Percentiles rank a stretch among this genome's conserved stretches.
Evolutionary conservation across 768 basidiomycete genomes (phyloP).

Genomic region (Tulasnella sp.): DNA sequence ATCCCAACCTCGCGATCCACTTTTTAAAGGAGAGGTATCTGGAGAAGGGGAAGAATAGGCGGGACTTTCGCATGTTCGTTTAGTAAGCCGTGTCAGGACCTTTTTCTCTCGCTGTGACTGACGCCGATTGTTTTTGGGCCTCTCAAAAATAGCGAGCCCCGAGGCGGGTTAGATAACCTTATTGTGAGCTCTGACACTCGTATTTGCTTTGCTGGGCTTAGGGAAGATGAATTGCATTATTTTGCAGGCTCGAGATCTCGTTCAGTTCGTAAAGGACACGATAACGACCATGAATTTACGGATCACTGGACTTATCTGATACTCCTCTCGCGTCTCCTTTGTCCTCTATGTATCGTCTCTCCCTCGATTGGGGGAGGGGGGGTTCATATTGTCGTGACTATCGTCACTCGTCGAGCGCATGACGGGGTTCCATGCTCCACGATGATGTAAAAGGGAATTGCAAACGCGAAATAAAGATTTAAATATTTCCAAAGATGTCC

Average conservation of each 20-base stretch:
- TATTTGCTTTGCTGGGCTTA: not conserved
- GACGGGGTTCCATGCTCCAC: not conserved
- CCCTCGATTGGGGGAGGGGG: too few relatives aligned
- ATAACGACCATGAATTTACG: too few relatives aligned
- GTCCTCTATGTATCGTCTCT: too few relatives aligned
- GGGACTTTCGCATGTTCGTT: too few relatives aligned
- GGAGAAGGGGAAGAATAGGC: slow-evolving; percentile 86
- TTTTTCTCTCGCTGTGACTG: not conserved
- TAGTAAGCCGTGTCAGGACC: slow-evolving; percentile 37
- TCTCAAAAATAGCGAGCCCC: slow-evolving; percentile 40
- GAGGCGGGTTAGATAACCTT: slow-evolving; percentile 81
- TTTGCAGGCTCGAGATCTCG: not conserved
- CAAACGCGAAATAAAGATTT: not conserved
- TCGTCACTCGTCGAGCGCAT: too few relatives aligned
- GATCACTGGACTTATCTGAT: not conserved
- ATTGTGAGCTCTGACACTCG: slow-evolving; percentile 48
- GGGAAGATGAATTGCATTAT: not conserved
- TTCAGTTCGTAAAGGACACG: not conserved
- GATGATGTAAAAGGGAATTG: not conserved
- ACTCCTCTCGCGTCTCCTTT: not conserved
- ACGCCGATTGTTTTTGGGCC: not conserved
- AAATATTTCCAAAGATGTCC: not conserved
- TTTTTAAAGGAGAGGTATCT: slow-evolving; percentile 94
- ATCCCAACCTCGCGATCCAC: slow-evolving; percentile 78
- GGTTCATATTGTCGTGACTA: too few relatives aligned